phyloP scores from a whole-genome alignment of 2,329 filamentous ascomycete genomes.

The Cadophora luteo-olivacea region DNA sequence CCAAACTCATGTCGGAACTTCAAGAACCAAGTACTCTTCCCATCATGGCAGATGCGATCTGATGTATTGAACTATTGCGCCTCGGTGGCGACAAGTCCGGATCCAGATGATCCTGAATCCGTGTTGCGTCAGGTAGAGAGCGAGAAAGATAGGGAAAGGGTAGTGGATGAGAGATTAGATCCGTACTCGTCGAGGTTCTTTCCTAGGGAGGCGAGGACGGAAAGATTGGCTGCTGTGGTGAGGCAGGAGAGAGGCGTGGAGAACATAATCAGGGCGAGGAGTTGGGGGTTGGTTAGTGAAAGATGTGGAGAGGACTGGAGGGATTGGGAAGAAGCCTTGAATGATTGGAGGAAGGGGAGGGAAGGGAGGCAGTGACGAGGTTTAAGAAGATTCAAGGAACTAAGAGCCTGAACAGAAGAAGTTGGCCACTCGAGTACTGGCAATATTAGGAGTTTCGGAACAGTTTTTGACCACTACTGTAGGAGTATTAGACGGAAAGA shows the following conservation, averaged over 20 bases:
- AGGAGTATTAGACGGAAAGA: no score
- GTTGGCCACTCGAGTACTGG: neutral
- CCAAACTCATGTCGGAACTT: constrained; percentile 71
- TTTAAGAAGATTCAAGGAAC: neutral
- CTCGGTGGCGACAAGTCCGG: constrained; percentile 83
- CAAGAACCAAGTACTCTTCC: constrained; percentile 80
- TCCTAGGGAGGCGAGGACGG: constrained; percentile 78
- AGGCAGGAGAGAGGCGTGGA: constrained; percentile 80
- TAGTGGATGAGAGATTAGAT: constrained; percentile 88
- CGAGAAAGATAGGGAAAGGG: constrained; percentile 70
- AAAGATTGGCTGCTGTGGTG: constrained; percentile 75
- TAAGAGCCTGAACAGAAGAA: neutral
- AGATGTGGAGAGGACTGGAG: constrained; percentile 68
- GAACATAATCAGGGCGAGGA: constrained; percentile 78
- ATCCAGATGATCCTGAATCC: constrained; percentile 84
- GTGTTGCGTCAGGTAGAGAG: constrained; percentile 73
- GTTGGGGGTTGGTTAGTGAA: constrained; percentile 80
- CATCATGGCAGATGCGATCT: constrained; percentile 83
- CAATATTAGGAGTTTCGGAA: neutral
- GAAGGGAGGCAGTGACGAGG: constrained; percentile 18
- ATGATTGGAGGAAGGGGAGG: constrained; percentile 60
- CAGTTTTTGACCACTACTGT: no score
- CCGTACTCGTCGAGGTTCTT: constrained; percentile 90
- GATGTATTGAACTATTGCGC: constrained; percentile 91
- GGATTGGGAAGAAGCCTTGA: constrained; percentile 70